phyloP scores from a whole-genome alignment of 1,284 basidiomycete genomes.

The Chiua sp. region DNA sequence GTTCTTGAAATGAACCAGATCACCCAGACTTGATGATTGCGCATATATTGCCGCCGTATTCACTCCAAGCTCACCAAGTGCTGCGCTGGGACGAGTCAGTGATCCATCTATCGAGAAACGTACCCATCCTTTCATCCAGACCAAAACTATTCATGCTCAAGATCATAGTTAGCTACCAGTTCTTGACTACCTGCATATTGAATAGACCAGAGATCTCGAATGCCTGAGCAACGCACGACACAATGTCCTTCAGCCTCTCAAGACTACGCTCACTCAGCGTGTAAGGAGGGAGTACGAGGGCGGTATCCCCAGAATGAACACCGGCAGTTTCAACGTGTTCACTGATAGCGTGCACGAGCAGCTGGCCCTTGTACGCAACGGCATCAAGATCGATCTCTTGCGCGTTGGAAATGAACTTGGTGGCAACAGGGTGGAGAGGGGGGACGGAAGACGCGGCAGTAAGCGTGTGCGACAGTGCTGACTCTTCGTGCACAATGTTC shows the following conservation, averaged over 20 bases:
- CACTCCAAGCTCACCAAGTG: too few species aligned
- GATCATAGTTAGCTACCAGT: slow-evolving; percentile 98
- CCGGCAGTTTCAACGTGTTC: slow-evolving; percentile 99
- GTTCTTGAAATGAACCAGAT: too few species aligned
- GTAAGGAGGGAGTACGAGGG: slow-evolving; percentile 96
- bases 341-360: slow-evolving; percentile 95
- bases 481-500: slow-evolving; percentile 98
- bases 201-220: slow-evolving; percentile 98
- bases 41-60: too few species aligned
- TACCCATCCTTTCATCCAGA: too few species aligned
- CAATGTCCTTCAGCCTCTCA: slow-evolving; percentile 89
- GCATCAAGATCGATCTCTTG: slow-evolving; percentile 99
- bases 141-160: slow-evolving; percentile 96
- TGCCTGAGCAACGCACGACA: slow-evolving; percentile 93
- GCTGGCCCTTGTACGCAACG: slow-evolving; percentile 92
- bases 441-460: slow-evolving; percentile 96
- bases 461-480: slow-evolving; percentile 89
- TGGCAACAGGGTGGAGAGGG: slow-evolving; percentile 96
- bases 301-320: slow-evolving; percentile 99
- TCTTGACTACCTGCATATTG: slow-evolving; percentile 99
- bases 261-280: slow-evolving; percentile 82
- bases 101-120: too few species aligned
- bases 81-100: too few species aligned
- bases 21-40: too few species aligned
- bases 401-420: slow-evolving; percentile 98